These are phyloP conservation scores for Fusarium sp. DNA, from an alignment of 2,329 filamentous ascomycete species.

Conservation along the genomic window DNA sequence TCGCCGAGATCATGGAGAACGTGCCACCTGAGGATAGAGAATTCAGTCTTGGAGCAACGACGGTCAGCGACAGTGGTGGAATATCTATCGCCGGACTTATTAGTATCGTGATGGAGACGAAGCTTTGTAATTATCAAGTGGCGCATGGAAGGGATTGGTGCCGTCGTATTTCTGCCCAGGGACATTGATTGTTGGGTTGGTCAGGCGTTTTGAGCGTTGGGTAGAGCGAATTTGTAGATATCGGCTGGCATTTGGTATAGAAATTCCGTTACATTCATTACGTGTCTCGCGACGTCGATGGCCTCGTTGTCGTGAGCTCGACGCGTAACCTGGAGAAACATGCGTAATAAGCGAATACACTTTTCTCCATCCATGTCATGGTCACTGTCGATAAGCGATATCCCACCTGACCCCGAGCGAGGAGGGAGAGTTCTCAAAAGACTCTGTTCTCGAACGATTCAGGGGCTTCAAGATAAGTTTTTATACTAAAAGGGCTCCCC, in stretches of 20 bases:
- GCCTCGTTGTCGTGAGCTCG: not conserved
- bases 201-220: not conserved
- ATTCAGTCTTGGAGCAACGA: conserved; percentile 89
- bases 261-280: conserved; percentile 11
- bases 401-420: not conserved
- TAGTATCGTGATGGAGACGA: conserved; percentile 83
- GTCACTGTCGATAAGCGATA: conserved; percentile 27
- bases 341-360: conserved; percentile 11
- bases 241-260: not conserved
- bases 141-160: conserved; percentile 81
- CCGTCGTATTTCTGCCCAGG: conserved; percentile 59
- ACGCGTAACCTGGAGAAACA: conserved; percentile 5
- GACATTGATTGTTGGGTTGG: conserved; percentile 10
- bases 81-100: conserved; percentile 90
- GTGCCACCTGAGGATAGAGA: conserved; percentile 82
- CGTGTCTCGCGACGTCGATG: not conserved
- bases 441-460: not conserved
- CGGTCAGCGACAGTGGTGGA: conserved; percentile 89
- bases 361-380: not conserved
- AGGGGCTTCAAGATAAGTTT: not conserved
- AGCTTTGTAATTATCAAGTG: conserved; percentile 86
- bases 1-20: conserved; percentile 90
- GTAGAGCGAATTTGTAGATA: not conserved
- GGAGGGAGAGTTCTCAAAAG: not conserved
- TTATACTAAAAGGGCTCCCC: not conserved